Percentiles rank a stretch among this genome's conserved stretches.
phyloP scores from a whole-genome alignment of 169 alveolate genomes.

The Miamiensis avidus region DNA sequence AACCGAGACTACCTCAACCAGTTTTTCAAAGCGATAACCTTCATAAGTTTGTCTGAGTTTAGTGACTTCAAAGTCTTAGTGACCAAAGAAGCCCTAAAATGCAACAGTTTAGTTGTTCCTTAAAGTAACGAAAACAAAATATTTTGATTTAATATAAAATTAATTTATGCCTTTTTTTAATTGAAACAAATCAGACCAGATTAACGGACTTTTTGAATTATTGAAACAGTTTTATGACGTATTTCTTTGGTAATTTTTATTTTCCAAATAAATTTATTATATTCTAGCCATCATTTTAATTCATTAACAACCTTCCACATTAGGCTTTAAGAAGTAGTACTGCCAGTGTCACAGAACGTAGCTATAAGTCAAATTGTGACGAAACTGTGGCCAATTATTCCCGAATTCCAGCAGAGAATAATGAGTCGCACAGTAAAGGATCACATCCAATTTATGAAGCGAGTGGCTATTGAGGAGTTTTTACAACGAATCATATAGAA shows the following conservation, averaged over 20 bases:
- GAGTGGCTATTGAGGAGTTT: background rate
- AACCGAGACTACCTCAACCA: background rate
- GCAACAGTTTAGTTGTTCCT: background rate
- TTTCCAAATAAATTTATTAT: no score
- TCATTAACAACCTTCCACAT: no score
- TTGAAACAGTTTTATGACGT: background rate
- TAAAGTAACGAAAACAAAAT: background rate
- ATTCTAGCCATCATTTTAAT: no score
- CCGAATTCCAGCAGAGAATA: background rate
- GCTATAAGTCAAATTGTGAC: background rate
- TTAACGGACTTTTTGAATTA: background rate
- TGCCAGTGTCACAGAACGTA: background rate
- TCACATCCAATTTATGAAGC: background rate
- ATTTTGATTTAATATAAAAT: no score
- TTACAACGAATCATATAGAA: background rate
- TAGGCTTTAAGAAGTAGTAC: background rate
- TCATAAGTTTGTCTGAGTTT: background rate
- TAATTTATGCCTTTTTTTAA: background rate
- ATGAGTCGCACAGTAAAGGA: background rate
- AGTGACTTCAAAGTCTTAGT: background rate
- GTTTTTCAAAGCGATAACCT: background rate
- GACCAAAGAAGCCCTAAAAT: background rate
- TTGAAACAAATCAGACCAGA: background rate
- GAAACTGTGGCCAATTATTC: background rate
- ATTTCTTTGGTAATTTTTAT: background rate